A percentile compares a stretch with the other conserved stretches of the same genome.
Evolutionary conservation across 495 filamentous ascomycete species (phyloP).

Genomic region (Bombardia bombarda): DNA sequence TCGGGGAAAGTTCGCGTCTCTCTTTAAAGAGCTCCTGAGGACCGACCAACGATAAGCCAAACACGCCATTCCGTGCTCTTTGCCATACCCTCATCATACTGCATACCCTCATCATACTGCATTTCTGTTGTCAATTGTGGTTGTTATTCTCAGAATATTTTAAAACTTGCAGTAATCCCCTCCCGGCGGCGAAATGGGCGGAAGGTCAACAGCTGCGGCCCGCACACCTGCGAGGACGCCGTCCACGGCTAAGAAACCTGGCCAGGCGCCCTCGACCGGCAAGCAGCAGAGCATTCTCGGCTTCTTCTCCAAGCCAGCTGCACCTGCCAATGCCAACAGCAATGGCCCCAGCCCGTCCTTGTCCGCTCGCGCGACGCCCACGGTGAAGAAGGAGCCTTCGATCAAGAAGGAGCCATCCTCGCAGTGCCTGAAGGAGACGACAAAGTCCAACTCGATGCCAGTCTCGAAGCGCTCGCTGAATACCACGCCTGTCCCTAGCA

Average conservation of each 20-base stretch:
- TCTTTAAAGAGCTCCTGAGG: neutral
- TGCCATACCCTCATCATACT: neutral
- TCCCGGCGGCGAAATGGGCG: slow-evolving; percentile 18
- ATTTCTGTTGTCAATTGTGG: neutral
- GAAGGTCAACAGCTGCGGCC: slow-evolving; percentile 15
- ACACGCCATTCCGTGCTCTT: neutral
- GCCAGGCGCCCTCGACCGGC: slow-evolving; percentile 30
- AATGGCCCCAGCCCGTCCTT: slow-evolving; percentile 22
- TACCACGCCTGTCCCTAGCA: slow-evolving; percentile 73
- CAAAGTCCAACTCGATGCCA: slow-evolving; percentile 35
- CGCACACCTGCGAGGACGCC: slow-evolving; percentile 37
- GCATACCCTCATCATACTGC: neutral
- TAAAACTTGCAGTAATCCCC: no score
- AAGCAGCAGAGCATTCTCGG: slow-evolving; percentile 79
- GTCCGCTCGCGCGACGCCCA: slow-evolving; percentile 10
- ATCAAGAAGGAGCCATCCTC: slow-evolving; percentile 15
- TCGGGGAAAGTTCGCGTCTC: slow-evolving; percentile 3
- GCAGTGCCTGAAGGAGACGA: slow-evolving; percentile 37
- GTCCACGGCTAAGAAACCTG: slow-evolving; percentile 30
- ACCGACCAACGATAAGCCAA: neutral
- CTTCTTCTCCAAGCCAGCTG: slow-evolving; percentile 70
- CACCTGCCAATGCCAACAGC: slow-evolving; percentile 19
- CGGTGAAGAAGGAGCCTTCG: no score
- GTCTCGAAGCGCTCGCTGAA: slow-evolving; percentile 30
- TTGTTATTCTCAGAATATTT: neutral